Evolutionary conservation across 2,329 filamentous ascomycete genomes (phyloP), one percentile per base, ranked within the genome.

Genomic region (Ilyonectria sp.): DNA sequence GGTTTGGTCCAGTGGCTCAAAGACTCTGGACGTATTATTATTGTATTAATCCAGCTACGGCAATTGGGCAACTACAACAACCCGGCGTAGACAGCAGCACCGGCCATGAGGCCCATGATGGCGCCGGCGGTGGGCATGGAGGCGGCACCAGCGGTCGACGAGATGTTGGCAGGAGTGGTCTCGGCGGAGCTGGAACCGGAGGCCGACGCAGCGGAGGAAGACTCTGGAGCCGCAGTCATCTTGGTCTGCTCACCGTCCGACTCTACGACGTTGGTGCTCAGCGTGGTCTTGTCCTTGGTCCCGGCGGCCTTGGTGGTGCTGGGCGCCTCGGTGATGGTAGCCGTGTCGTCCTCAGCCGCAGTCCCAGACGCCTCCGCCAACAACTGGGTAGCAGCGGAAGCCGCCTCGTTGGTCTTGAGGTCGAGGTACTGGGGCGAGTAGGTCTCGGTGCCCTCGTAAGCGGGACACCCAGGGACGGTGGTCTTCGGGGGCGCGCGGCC

Each of bases 401-500:
- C 65, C 47, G 49, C 62, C n/a, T 67, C 72, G 21, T 74, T 62
- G 23, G 78, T 79, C 74, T 75, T 71, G 47, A 74, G 70, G 55
- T 82, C 73, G 54, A 90, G 78, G 78, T 82, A 90, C 50, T 77
- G 81, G 9, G 87, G 86, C 63, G 82, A 82, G 78, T 89, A 87
- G 13, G 84, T 86, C 17, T 81, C 86, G 29, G 87, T 89, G 69
- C 89, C 89, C 2, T 76, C 73, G 82, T 91, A 91, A 4, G 63
- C 74, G 2, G 79, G 75, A 75, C 91, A 93, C 2, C 90, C 90
- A 1, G 90, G 90, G 23, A 90, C 86, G 29, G 84, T 86, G 17
- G 86, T 89, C 82, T 89, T 92, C 67, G 89, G 87, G 3, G 90
- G 89, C 9, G 90, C 91, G 52, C 87, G 85, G 62, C 90, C 91